Evolutionary conservation across 2,329 filamentous ascomycete genomes (phyloP).

Genomic region (Penicillium sp.): DNA sequence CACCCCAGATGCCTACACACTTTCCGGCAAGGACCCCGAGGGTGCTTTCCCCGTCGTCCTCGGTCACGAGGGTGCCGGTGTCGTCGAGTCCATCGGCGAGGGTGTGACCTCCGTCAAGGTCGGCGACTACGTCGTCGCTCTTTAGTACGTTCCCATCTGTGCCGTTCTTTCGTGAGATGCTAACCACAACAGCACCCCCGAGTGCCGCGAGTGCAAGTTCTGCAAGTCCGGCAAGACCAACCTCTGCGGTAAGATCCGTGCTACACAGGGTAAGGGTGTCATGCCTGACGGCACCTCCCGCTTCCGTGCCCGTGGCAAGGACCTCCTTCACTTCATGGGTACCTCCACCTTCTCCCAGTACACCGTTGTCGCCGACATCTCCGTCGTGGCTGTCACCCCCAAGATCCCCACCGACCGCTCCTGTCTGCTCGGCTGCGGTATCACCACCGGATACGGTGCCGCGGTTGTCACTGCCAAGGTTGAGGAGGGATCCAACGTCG

Average conservation of each 20-base stretch:
- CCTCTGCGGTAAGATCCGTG: constrained; percentile 97
- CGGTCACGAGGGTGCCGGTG: constrained; percentile 87
- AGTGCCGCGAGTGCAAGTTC: constrained; percentile 98
- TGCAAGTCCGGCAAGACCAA: constrained; percentile 99
- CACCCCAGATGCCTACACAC: constrained; percentile 78
- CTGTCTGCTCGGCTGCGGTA: constrained; percentile 94
- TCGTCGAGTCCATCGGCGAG: constrained; percentile 91
- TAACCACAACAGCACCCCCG: constrained; percentile 73
- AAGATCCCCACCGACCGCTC: constrained; percentile 95
- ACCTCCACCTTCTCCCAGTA: constrained; percentile 99
- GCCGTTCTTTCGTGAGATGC: not conserved
- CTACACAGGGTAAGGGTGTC: constrained; percentile 90
- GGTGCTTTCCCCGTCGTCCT: constrained; percentile 88
- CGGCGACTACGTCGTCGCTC: constrained; percentile 86
- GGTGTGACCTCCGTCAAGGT: constrained; percentile 92
- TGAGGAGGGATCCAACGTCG: constrained; percentile 85
- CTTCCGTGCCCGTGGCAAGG: constrained; percentile 93
- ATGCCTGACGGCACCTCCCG: constrained; percentile 97
- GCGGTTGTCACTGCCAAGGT: constrained; percentile 91
- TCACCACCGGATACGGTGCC: constrained; percentile 97
- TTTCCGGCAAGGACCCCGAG: constrained; percentile 96
- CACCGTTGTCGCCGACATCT: constrained; percentile 98
- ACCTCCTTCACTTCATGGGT: constrained; percentile 98
- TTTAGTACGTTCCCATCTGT: constrained; percentile 64
- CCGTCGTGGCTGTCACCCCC: constrained; percentile 87